These are phyloP conservation scores for Ceratocystis eucalypticola DNA, from an alignment of 2,329 filamentous ascomycete species.

Conservation along the genomic window DNA sequence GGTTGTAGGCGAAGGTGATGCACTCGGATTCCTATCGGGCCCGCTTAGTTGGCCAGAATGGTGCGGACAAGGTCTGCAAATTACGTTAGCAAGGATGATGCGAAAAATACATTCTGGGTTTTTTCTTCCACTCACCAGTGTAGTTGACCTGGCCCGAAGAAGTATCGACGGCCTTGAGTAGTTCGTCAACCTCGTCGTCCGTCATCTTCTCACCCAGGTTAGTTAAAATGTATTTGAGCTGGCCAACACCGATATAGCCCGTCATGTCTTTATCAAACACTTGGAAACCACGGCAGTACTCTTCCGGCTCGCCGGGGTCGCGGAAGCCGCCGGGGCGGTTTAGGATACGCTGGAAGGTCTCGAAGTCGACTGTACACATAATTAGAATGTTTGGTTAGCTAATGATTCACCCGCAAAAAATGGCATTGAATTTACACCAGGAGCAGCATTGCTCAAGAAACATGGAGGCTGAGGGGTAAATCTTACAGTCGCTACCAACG, in stretches of 20 bases:
- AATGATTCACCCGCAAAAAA: not conserved
- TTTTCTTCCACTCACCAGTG: slow-evolving; percentile 50
- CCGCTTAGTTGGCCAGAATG: slow-evolving; percentile 63
- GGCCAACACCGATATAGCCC: slow-evolving; percentile 92
- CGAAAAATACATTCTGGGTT: not conserved
- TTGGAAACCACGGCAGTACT: slow-evolving; percentile 97
- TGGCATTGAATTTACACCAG: not conserved
- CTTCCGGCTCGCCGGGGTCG: slow-evolving; percentile 91
- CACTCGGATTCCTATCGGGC: not conserved
- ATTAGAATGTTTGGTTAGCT: not conserved
- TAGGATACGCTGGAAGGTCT: slow-evolving; percentile 89
- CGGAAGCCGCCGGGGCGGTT: slow-evolving; percentile 97
- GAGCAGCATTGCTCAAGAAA: no score
- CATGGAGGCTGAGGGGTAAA: not conserved
- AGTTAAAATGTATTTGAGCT: slow-evolving; percentile 94
- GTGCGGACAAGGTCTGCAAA: slow-evolving; percentile 64
- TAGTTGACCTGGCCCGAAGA: slow-evolving; percentile 97
- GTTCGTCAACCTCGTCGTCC: slow-evolving; percentile 95
- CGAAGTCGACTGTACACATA: slow-evolving; percentile 68
- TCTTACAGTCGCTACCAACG: slow-evolving; percentile 82
- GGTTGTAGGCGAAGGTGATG: slow-evolving; percentile 3
- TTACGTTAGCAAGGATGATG: slow-evolving; percentile 11
- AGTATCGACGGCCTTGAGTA: slow-evolving; percentile 95
- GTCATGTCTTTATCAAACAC: slow-evolving; percentile 99
- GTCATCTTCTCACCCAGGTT: slow-evolving; percentile 99